Evolutionary conservation across 129 eudicot genomes (phyloP).

Genomic region (Flaveria brownii): DNA sequence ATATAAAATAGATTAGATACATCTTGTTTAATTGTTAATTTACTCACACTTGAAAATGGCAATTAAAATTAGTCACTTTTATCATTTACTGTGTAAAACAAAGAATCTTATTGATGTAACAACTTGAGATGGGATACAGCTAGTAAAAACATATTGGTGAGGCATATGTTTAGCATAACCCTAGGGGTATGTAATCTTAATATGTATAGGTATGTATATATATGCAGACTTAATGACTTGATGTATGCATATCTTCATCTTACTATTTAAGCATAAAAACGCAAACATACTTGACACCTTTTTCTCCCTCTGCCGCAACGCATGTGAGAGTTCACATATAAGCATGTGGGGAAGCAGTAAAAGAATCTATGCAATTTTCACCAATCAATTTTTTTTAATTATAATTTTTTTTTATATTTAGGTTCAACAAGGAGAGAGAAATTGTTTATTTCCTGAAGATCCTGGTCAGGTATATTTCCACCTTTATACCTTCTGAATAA

Average conservation of each 20-base stretch:
- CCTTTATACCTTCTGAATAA: constrained; percentile 19
- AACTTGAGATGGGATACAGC: too few relatives aligned
- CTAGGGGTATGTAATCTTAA: not conserved
- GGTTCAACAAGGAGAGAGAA: constrained; percentile 81
- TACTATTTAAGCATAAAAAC: constrained; percentile 3
- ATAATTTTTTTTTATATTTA: constrained; percentile 18
- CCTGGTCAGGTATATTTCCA: constrained; percentile 81
- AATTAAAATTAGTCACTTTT: too few relatives aligned
- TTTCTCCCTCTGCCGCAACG: constrained; percentile 24
- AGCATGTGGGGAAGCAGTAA: constrained; percentile 28
- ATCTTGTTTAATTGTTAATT: too few relatives aligned
- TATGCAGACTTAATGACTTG: not conserved
- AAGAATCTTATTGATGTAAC: too few relatives aligned
- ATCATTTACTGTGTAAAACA: too few relatives aligned
- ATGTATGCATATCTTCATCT: not conserved
- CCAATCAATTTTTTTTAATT: not conserved
- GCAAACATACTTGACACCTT: constrained; percentile 16
- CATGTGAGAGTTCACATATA: constrained; percentile 38
- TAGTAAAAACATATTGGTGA: too few relatives aligned
- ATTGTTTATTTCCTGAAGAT: constrained; percentile 92
- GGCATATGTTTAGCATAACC: not conserved
- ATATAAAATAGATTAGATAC: too few relatives aligned
- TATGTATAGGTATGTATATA: not conserved
- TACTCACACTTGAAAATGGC: too few relatives aligned
- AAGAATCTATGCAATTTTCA: not conserved